Evolutionary conservation across 768 basidiomycete species (phyloP).

Genomic region (Suillus clintonianus): DNA sequence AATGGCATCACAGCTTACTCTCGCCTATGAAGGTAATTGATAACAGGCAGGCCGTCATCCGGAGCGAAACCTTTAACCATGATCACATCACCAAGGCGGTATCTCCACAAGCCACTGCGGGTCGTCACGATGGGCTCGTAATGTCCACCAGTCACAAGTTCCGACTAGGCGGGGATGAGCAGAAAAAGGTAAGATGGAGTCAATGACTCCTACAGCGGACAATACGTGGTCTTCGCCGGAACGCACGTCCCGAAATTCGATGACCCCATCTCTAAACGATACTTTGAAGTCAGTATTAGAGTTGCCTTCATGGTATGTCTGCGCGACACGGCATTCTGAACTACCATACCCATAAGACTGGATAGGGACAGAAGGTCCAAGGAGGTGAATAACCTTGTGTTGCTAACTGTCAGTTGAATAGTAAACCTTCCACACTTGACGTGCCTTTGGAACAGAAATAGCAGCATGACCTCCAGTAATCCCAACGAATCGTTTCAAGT

Average conservation of each 20-base stretch:
- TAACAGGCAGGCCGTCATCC: slow-evolving; percentile 7
- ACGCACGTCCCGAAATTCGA: slow-evolving; percentile 9
- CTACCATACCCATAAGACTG: not conserved
- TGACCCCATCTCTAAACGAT: slow-evolving; percentile 3
- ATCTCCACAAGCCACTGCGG: slow-evolving; percentile 3
- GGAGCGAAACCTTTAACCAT: slow-evolving; percentile 10
- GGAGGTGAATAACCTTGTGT: not conserved
- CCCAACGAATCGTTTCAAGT: not conserved
- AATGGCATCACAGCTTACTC: not conserved
- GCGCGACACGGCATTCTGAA: slow-evolving; percentile 4
- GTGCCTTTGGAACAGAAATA: slow-evolving; percentile 4
- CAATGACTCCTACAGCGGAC: slow-evolving; percentile 1
- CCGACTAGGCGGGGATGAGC: not conserved
- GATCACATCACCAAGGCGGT: slow-evolving; percentile 7
- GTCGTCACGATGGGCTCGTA: not conserved
- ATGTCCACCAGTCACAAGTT: not conserved
- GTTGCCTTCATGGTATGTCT: slow-evolving; percentile 2
- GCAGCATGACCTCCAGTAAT: slow-evolving; percentile 6
- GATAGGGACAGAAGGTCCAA: slow-evolving; percentile 4
- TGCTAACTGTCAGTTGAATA: not conserved
- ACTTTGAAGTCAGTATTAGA: slow-evolving; percentile 11
- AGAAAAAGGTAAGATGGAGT: not conserved
- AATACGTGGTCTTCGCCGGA: not conserved
- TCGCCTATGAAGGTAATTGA: not conserved
- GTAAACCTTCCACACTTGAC: not conserved